Percentiles rank a stretch among this genome's conserved stretches.
Evolutionary conservation across 2,329 filamentous ascomycete genomes (phyloP).

Genomic region (Fulvia fulva): DNA sequence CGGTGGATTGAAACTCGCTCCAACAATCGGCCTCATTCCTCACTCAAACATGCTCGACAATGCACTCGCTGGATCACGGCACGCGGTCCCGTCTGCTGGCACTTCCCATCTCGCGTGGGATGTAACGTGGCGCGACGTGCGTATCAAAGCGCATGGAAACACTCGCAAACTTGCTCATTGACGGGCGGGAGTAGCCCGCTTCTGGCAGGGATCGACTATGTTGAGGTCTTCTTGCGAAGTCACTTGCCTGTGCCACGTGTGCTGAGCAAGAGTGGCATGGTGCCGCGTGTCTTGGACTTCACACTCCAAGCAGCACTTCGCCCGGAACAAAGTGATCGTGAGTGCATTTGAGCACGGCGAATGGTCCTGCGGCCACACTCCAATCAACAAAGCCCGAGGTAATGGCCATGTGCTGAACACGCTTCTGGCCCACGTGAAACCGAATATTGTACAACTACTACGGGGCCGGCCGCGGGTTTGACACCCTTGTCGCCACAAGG

Average conservation of each 20-base stretch:
- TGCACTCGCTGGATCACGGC: background rate
- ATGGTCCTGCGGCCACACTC: background rate
- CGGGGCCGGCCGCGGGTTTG: background rate
- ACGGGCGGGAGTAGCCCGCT: background rate
- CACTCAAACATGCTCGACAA: conserved; percentile 12
- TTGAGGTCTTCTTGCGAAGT: background rate
- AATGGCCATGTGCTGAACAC: background rate
- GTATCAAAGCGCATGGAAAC: background rate
- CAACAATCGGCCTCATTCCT: conserved; percentile 1
- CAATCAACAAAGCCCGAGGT: background rate
- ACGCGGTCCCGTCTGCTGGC: background rate
- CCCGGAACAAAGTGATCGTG: background rate
- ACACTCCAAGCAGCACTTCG: background rate
- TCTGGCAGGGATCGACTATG: background rate
- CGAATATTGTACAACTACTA: background rate
- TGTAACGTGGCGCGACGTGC: background rate
- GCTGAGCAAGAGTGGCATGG: background rate
- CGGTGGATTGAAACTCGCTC: background rate
- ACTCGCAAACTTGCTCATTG: conserved; percentile 5
- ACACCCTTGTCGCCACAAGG: background rate
- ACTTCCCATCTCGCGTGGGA: background rate
- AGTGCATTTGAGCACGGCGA: background rate
- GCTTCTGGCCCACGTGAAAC: background rate
- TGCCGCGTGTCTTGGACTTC: background rate
- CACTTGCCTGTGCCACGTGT: background rate